phyloP scores from a whole-genome alignment of 257 asterid genomes.

The Nicotiana sylvestris region DNA sequence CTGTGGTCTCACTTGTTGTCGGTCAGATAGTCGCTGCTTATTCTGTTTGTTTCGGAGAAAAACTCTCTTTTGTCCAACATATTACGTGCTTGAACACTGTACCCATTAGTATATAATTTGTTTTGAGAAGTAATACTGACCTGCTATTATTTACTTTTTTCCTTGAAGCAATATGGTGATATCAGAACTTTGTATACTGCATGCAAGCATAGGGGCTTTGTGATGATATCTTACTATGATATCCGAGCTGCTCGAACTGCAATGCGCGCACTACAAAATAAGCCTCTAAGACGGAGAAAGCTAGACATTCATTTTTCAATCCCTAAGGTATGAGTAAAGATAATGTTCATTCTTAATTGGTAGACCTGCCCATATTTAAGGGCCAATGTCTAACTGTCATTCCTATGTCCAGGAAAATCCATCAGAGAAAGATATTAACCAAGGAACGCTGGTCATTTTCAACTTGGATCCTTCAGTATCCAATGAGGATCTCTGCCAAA shows the following conservation, averaged over 20 bases:
- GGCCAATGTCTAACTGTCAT: not conserved
- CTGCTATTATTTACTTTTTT: not conserved
- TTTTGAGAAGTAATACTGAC: constrained; percentile 4
- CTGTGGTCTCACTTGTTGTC: not conserved
- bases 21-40: not conserved
- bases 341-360: not conserved
- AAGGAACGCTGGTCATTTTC: constrained; percentile 94
- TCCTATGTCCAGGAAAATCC: constrained; percentile 74
- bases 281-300: constrained; percentile 85
- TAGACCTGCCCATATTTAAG: not conserved
- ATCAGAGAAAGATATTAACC: constrained; percentile 90
- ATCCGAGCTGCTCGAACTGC: constrained; percentile 96
- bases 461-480: constrained; percentile 94
- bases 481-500: constrained; percentile 86
- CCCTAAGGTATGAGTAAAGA: constrained; percentile 60
- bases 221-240: constrained; percentile 98
- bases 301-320: constrained; percentile 97
- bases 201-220: constrained; percentile 97
- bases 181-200: constrained; percentile 93
- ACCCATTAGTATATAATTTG: not conserved
- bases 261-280: constrained; percentile 79
- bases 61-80: not conserved
- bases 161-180: constrained; percentile 87
- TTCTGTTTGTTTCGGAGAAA: constrained; percentile 2
- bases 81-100: constrained; percentile 1